A percentile compares a stretch with the other conserved stretches of the same genome.
Conservation (phyloP, 2,329 filamentous ascomycete species). For the Arthrocladium fulminans region DNA sequence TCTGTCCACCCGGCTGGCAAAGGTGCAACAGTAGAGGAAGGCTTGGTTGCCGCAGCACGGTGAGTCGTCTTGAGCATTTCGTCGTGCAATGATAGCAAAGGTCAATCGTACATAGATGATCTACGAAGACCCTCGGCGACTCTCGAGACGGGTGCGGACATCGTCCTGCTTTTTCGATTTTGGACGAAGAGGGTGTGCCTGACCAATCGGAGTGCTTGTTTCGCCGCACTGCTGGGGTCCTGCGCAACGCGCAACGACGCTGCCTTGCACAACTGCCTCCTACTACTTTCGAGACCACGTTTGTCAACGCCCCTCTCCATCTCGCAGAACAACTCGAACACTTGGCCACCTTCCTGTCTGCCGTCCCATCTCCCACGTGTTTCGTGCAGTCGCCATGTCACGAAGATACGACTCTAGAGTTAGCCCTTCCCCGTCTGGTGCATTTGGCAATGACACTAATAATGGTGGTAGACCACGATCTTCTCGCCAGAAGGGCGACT, state of each 20-base stretch:
- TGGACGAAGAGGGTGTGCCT: neutral
- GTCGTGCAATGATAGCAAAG: neutral
- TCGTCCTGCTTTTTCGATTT: no score
- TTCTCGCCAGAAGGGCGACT: conserved; percentile 98
- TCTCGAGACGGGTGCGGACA: no score
- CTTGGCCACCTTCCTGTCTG: no score
- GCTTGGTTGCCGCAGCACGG: conserved; percentile 39
- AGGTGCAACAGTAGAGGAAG: conserved; percentile 30
- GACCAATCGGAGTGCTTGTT: conserved; percentile 7
- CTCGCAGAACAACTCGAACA: no score
- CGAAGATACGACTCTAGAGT: conserved; percentile 96
- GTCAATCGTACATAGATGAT: no score
- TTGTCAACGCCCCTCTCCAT: neutral
- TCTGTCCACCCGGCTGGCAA: conserved; percentile 83
- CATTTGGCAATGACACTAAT: conserved; percentile 10
- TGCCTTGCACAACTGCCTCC: conserved; percentile 1
- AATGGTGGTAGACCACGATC: conserved; percentile 72
- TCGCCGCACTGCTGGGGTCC: neutral
- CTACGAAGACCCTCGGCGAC: no score
- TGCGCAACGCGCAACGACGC: conserved; percentile 5
- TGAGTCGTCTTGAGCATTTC: conserved; percentile 72
- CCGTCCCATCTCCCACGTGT: neutral
- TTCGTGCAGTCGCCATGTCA: conserved; percentile 57
- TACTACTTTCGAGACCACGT: neutral
- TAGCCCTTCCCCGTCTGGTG: conserved; percentile 34